Evolutionary conservation across 306 rosid species (phyloP).

Genomic region (Cucumis sativus): DNA sequence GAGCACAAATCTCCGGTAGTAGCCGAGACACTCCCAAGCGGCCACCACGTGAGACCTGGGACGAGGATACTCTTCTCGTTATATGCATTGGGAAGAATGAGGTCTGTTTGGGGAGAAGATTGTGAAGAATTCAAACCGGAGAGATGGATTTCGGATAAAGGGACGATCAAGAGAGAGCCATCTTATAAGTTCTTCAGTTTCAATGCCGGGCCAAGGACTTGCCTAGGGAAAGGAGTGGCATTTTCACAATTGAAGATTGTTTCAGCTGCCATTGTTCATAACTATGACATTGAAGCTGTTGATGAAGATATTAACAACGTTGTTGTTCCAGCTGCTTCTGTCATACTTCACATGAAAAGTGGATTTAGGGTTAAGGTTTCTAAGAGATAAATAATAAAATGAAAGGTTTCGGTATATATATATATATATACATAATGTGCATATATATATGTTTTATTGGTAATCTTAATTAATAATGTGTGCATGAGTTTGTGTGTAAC

Average conservation of each 20-base stretch:
- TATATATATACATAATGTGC: too few relatives aligned
- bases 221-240: conserved; percentile 34
- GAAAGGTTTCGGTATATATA: too few relatives aligned
- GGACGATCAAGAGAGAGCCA: conserved; percentile 18
- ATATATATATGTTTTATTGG: too few relatives aligned
- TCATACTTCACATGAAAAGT: too few relatives aligned
- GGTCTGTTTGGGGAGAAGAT: conserved; percentile 40
- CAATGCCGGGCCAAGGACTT: conserved; percentile 14
- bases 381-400: too few relatives aligned
- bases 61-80: conserved; percentile 10
- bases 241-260: conserved; percentile 33
- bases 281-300: background rate
- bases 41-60: conserved; percentile 15
- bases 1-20: conserved; percentile 14
- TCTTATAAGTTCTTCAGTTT: conserved; percentile 35
- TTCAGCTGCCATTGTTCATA: conserved; percentile 14
- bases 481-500: too few relatives aligned
- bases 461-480: too few relatives aligned
- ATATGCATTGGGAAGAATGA: conserved; percentile 45
- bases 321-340: too few relatives aligned
- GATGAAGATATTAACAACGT: too few relatives aligned
- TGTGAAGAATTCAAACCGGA: conserved; percentile 50
- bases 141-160: conserved; percentile 37
- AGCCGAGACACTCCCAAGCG: conserved; percentile 38
- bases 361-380: too few relatives aligned